Conservation (phyloP, 2,329 filamentous ascomycete genomes). For the Trichoderma lentiforme region DNA sequence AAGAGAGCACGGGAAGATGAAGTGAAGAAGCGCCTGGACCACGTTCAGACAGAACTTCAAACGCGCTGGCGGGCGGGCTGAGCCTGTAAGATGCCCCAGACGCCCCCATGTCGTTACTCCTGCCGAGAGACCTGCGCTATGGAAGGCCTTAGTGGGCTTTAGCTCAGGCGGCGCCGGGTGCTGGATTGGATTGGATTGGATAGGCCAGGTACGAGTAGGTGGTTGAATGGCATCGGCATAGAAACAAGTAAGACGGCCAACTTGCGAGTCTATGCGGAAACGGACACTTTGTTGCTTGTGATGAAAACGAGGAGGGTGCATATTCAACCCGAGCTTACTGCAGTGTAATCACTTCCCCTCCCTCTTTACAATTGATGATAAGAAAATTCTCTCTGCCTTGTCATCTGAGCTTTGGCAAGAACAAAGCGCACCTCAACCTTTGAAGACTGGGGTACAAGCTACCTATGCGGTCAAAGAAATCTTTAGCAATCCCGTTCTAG, state of each 20-base stretch:
- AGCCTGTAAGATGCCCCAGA: slow-evolving; percentile 2
- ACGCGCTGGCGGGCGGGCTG: neutral
- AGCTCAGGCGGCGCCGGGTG: neutral
- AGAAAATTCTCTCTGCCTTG: neutral
- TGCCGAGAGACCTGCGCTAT: neutral
- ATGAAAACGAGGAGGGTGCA: neutral
- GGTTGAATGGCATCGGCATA: neutral
- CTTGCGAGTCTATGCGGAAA: neutral
- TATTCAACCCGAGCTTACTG: neutral
- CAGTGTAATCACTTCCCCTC: neutral
- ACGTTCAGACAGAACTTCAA: neutral
- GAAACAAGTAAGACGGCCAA: neutral
- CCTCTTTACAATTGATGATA: neutral
- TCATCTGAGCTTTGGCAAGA: neutral
- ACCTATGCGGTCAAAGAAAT: neutral
- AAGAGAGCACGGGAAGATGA: no score
- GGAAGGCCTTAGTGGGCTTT: slow-evolving; percentile 1
- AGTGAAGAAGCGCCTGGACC: neutral
- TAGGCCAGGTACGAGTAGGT: neutral
- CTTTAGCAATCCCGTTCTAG: neutral
- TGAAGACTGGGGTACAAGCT: neutral
- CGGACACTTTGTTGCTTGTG: neutral
- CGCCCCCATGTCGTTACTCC: neutral
- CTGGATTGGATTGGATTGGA: neutral
- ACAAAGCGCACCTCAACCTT: neutral